A percentile compares a stretch with the other conserved stretches of the same genome.
phyloP scores from a whole-genome alignment of 768 basidiomycete species.

The Termitomyces sp. region DNA sequence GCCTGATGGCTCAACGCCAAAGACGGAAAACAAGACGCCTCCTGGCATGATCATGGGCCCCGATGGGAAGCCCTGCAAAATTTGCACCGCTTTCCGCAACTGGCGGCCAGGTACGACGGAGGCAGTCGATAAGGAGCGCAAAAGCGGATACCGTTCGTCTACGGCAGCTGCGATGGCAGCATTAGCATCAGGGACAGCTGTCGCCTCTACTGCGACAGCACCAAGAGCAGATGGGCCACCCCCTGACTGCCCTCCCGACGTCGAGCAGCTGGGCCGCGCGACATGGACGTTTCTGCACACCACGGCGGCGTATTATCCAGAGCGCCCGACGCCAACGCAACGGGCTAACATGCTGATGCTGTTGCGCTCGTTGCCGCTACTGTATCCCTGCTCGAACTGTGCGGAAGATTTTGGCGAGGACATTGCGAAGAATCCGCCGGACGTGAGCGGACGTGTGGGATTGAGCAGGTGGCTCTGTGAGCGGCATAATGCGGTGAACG shows the following conservation, averaged over 20 bases:
- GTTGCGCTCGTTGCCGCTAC: constrained; percentile 65
- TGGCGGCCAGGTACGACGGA: constrained; percentile 48
- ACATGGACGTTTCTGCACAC: constrained; percentile 98
- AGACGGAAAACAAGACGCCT: constrained; percentile 35
- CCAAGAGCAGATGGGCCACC: constrained; percentile 35
- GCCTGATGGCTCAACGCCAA: background rate
- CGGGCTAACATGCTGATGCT: constrained; percentile 81
- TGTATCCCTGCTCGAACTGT: constrained; percentile 89
- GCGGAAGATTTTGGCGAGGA: constrained; percentile 76
- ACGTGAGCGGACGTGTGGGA: constrained; percentile 63
- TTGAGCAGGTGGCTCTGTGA: constrained; percentile 87
- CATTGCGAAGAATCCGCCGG: constrained; percentile 62
- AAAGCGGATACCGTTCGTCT: constrained; percentile 11
- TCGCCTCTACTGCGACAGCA: constrained; percentile 16
- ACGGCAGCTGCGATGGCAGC: constrained; percentile 23
- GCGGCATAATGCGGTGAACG: constrained; percentile 90
- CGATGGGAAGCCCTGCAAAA: constrained; percentile 94
- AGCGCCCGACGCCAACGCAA: constrained; percentile 67
- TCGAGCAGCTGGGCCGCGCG: constrained; percentile 82
- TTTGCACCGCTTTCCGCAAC: constrained; percentile 75
- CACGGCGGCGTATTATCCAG: constrained; percentile 93
- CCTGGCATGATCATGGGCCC: constrained; percentile 87
- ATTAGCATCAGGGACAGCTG: constrained; percentile 16
- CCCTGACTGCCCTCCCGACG: constrained; percentile 82
- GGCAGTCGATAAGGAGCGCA: constrained; percentile 18